Base-by-base conservation (phyloP, 805 yeast species). In the Schizosaccharomyces japonicus region DNA sequence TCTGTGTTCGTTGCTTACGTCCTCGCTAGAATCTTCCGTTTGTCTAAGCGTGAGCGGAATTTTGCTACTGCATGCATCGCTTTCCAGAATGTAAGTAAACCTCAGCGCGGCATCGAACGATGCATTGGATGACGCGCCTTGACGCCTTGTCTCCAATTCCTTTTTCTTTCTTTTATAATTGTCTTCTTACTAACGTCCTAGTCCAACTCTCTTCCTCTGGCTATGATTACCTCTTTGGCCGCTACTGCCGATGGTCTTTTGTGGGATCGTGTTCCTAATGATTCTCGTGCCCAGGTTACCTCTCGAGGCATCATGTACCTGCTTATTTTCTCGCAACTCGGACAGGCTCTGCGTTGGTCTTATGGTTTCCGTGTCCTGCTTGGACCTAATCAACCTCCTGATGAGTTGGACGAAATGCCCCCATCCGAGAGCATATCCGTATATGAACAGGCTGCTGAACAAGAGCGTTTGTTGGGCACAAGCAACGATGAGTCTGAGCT, bases 41-140 rank as follows among this genome's bases (percentile, higher is more conserved):
- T 90, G 55, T 80, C 80, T 55, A 72, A 66, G 45, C 73, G 80
- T 11, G 95, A 90, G 62, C 58, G 81, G 3, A 85, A 87, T 63
- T 87, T 82, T 56, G 95, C 90, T 46, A 79, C 92, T 21, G 96
- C 95, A 2, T 90, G 90, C 92, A 83, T 90, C 2, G 94, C 85
- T 4, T 87, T 87, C 63, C 47, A 45, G 26, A 45, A 45, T 17
- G 47, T 42, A 42, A 3, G 46, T 23, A 42, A 3, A 36, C 4
- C 17, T 19, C 11, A 3, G n/a, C n/a, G n/a, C n/a, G n/a, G n/a
- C n/a, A n/a, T n/a, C n/a, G n/a, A n/a, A n/a, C n/a, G n/a, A n/a
- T n/a, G n/a, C n/a, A n/a, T n/a, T n/a, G n/a, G n/a, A n/a, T n/a
- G n/a, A n/a, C n/a, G n/a, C n/a, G n/a, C n/a, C n/a, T n/a, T n/a